phyloP scores from a whole-genome alignment of 2,329 filamentous ascomycete genomes.

The Botryotinia globosa region DNA sequence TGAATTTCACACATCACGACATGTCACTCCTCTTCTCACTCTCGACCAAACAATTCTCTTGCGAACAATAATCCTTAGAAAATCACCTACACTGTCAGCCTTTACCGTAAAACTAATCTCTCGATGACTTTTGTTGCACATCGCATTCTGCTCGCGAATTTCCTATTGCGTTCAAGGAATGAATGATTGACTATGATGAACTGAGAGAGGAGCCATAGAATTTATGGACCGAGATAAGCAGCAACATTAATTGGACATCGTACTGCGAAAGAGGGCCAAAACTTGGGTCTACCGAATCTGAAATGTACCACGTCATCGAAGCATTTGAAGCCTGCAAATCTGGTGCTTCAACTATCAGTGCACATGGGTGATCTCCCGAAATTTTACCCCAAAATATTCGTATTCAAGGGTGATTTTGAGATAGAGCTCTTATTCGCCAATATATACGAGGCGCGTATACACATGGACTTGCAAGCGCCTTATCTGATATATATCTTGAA shows the following conservation, averaged over 20 bases:
- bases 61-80: background rate
- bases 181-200: background rate
- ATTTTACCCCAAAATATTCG: background rate
- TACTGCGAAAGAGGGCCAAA: too few relatives aligned
- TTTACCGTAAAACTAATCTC: background rate
- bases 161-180: background rate
- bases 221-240: background rate
- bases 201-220: background rate
- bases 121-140: background rate
- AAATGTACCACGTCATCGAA: background rate
- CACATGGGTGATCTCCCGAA: background rate
- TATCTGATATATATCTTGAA: background rate
- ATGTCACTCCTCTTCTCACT: background rate
- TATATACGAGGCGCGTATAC: background rate
- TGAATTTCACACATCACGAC: background rate
- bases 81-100: background rate
- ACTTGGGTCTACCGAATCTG: background rate
- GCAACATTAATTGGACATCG: too few relatives aligned
- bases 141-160: constrained; percentile 6
- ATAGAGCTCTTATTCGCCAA: background rate
- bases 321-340: background rate
- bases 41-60: background rate
- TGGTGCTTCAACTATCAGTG: background rate
- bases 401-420: background rate
- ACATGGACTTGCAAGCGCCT: too few relatives aligned